These are phyloP conservation scores for Pseudozyma sp. DNA, from an alignment of 1,284 basidiomycete genomes.

Conservation along the genomic window DNA sequence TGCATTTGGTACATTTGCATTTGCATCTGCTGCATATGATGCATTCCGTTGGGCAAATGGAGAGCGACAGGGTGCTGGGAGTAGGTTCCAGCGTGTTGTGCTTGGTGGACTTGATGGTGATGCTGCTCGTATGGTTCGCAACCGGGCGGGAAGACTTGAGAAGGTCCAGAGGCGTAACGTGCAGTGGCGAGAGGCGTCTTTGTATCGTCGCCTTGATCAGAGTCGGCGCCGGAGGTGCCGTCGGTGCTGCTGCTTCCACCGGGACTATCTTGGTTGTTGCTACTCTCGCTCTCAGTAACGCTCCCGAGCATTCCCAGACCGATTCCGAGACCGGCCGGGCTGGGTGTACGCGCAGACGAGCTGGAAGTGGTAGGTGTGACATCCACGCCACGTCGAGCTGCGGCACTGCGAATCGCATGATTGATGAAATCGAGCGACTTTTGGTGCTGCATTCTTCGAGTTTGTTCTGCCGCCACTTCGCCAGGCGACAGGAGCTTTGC, in stretches of 20 bases:
- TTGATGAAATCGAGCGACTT: slow-evolving; percentile 69
- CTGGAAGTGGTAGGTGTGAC: slow-evolving; percentile 22
- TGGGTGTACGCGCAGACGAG: slow-evolving; percentile 23
- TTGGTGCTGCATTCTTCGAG: slow-evolving; percentile 59
- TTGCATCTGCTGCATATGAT: slow-evolving; percentile 39
- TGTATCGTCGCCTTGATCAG: slow-evolving; percentile 21
- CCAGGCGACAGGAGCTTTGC: slow-evolving; percentile 25
- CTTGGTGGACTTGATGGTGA: slow-evolving; percentile 32
- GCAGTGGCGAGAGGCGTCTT: slow-evolving; percentile 30
- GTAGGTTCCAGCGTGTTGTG: slow-evolving; percentile 6
- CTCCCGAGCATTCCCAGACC: slow-evolving; percentile 42
- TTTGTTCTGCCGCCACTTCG: slow-evolving; percentile 25
- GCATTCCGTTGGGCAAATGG: slow-evolving; percentile 29
- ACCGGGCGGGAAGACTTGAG: slow-evolving; percentile 23
- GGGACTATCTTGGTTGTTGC: slow-evolving; percentile 11
- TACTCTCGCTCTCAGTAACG: slow-evolving; percentile 14
- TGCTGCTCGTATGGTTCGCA: slow-evolving; percentile 42
- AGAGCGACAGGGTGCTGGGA: slow-evolving; percentile 32
- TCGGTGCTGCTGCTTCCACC: slow-evolving; percentile 30
- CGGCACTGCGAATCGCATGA: slow-evolving; percentile 67
- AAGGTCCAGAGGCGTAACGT: neutral
- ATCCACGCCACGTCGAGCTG: slow-evolving; percentile 56
- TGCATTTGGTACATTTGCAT: slow-evolving; percentile 41
- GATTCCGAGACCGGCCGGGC: slow-evolving; percentile 61
- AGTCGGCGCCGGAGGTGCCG: slow-evolving; percentile 20